phyloP scores from a whole-genome alignment of 495 filamentous ascomycete genomes.

The Evansstolkia leycettana region DNA sequence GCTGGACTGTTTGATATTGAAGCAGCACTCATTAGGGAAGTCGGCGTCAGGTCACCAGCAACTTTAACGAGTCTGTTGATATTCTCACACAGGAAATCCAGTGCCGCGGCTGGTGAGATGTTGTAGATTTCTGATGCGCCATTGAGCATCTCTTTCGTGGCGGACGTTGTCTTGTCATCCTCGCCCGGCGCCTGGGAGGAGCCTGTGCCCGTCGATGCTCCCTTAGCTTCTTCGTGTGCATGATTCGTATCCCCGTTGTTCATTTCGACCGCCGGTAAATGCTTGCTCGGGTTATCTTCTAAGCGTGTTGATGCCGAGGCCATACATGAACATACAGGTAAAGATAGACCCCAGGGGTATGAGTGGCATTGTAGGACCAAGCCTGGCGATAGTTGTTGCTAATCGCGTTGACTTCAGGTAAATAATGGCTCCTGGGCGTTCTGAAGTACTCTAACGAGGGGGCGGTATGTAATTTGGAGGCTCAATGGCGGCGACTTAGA shows the following conservation, averaged over 20 bases:
- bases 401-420: no score
- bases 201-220: neutral
- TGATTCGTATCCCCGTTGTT: conserved; percentile 3
- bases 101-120: conserved; percentile 58
- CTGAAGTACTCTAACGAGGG: no score
- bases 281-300: conserved; percentile 1
- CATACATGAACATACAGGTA: conserved; percentile 20
- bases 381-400: neutral
- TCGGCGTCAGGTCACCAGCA: conserved; percentile 64
- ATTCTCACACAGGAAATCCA: conserved; percentile 62
- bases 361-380: conserved; percentile 26
- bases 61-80: conserved; percentile 60
- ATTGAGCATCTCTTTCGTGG: conserved; percentile 8
- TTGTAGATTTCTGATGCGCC: conserved; percentile 48
- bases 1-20: conserved; percentile 33
- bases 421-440: no score
- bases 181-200: conserved; percentile 2
- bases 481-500: no score
- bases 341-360: conserved; percentile 14
- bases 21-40: conserved; percentile 48
- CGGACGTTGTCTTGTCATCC: conserved; percentile 6
- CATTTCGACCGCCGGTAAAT: conserved; percentile 13
- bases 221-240: conserved; percentile 7
- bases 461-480: no score
- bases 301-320: conserved; percentile 5